phyloP scores from a whole-genome alignment of 2,329 filamentous ascomycete species.

The Stylonectria norvegica region DNA sequence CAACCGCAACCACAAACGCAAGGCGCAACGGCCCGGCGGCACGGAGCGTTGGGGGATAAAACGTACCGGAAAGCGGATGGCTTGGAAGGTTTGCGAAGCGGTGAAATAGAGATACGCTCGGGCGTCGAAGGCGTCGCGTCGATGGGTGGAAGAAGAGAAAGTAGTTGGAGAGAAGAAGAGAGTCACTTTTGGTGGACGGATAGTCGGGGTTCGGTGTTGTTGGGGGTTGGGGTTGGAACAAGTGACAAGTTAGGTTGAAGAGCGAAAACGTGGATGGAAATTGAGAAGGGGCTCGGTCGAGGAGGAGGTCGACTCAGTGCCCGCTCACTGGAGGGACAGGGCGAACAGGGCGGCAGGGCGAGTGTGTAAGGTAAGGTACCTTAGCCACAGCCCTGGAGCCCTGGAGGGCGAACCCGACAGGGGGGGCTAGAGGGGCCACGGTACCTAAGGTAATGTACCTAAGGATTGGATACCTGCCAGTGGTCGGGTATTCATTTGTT shows the following conservation, averaged over 20 bases:
- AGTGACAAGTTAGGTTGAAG: constrained; percentile 31
- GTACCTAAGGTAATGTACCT: no score
- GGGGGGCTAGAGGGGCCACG: no score
- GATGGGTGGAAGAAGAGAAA: background rate
- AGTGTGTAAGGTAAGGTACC: no score
- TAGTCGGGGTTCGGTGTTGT: constrained; percentile 10
- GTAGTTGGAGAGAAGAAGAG: background rate
- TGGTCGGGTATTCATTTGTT: no score
- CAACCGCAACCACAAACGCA: no score
- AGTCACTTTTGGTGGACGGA: background rate
- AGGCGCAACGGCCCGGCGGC: constrained; percentile 15
- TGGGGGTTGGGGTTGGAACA: constrained; percentile 28
- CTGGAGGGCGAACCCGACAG: no score
- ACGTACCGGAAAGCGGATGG: constrained; percentile 25
- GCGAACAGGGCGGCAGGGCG: no score
- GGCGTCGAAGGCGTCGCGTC: constrained; percentile 18
- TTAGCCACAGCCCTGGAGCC: no score
- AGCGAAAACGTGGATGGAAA: constrained; percentile 33
- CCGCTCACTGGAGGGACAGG: background rate
- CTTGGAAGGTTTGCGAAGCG: constrained; percentile 23
- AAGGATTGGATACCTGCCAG: no score
- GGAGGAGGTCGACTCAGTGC: constrained; percentile 3
- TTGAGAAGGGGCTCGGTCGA: constrained; percentile 31
- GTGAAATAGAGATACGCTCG: constrained; percentile 6
- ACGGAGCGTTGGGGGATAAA: no score